phyloP scores from a whole-genome alignment of 208 protist genomes.

The Leishmania amazonensis region DNA sequence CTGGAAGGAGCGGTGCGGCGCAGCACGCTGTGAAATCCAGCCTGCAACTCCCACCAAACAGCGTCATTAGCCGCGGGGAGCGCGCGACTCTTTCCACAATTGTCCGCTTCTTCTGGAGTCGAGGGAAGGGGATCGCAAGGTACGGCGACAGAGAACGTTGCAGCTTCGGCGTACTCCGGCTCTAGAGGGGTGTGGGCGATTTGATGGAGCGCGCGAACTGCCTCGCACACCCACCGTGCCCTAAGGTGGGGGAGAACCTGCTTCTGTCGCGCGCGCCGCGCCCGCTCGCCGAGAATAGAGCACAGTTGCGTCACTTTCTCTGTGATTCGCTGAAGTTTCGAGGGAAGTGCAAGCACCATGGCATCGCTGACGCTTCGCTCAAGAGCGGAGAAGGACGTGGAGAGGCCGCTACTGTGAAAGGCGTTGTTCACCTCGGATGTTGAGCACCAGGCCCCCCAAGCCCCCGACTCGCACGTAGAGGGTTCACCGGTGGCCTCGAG shows the following conservation, averaged over 20 bases:
- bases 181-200: slow-evolving; percentile 4
- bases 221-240: slow-evolving; percentile 9
- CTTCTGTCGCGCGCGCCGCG: neutral
- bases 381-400: slow-evolving; percentile 10
- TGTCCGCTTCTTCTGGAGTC: neutral
- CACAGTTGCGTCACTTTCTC: slow-evolving; percentile 2
- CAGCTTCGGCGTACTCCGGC: neutral
- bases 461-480: neutral
- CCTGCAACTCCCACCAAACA: neutral
- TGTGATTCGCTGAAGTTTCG: slow-evolving; percentile 6
- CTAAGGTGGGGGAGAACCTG: neutral
- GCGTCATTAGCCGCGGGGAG: neutral
- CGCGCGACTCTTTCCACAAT: neutral
- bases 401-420: slow-evolving; percentile 20
- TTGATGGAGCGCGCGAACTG: neutral
- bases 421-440: neutral
- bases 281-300: neutral
- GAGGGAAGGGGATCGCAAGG: neutral
- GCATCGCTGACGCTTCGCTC: slow-evolving; percentile 8
- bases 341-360: neutral
- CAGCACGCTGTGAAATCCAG: neutral
- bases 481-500: neutral
- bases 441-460: neutral
- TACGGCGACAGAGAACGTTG: neutral
- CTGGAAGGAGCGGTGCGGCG: neutral